These are phyloP conservation scores for Blastocystis sp. DNA, from an alignment of 352 stramenopile genomes.

Conservation along the genomic window DNA sequence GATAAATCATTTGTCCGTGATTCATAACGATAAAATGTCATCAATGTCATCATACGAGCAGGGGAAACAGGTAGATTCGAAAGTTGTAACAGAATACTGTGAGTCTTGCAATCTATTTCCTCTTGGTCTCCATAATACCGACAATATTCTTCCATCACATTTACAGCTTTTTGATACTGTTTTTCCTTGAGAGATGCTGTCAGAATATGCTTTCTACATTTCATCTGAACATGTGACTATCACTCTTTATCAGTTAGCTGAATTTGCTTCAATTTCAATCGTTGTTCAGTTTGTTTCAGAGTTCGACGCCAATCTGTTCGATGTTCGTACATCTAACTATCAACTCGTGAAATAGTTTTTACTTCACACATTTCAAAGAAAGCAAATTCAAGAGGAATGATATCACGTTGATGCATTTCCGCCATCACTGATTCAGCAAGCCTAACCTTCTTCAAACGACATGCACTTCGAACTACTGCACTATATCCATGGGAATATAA, in stretches of 20 bases:
- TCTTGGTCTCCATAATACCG: not conserved
- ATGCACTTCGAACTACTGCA: conserved; percentile 15
- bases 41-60: conserved; percentile 36
- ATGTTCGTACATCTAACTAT: conserved; percentile 12
- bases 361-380: conserved; percentile 50
- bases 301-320: not conserved
- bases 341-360: not conserved
- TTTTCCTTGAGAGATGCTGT: conserved; percentile 8
- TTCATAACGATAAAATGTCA: not conserved
- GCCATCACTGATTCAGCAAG: not conserved
- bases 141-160: conserved; percentile 41
- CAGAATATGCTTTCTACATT: not conserved
- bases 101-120: not conserved
- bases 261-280: not conserved
- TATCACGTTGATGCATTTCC: not conserved
- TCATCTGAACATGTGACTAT: not conserved
- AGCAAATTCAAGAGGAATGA: not conserved
- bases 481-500: conserved; percentile 23
- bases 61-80: not conserved
- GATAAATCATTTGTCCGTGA: not conserved
- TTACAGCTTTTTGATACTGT: conserved; percentile 4
- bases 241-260: not conserved
- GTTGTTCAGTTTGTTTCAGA: not conserved
- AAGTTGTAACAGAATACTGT: not conserved
- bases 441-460: conserved; percentile 6